These are phyloP conservation scores for Podila horticola DNA, from an alignment of 192 early-diverging fungal genomes.

Conservation along the genomic window DNA sequence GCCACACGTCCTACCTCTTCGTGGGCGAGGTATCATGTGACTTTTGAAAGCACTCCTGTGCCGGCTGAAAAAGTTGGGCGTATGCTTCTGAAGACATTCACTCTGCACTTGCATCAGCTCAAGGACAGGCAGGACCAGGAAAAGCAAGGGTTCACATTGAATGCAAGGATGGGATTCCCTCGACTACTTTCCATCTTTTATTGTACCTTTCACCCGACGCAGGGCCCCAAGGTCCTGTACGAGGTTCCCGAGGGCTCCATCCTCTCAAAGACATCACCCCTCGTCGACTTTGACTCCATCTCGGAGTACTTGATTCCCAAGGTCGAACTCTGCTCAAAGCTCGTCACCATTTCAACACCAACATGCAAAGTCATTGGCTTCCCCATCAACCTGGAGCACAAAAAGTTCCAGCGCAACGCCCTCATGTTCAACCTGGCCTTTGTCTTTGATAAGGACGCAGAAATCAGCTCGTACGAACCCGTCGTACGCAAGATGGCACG, in stretches of 20 bases:
- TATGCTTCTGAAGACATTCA: neutral
- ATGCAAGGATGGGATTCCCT: constrained; percentile 55
- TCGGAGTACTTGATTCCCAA: constrained; percentile 90
- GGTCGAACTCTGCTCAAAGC: constrained; percentile 73
- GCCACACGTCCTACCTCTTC: neutral
- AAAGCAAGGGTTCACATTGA: too few species aligned
- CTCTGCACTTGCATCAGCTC: neutral
- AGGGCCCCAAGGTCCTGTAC: constrained; percentile 80
- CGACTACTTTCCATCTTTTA: constrained; percentile 82
- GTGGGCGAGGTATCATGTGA: neutral
- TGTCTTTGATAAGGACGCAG: constrained; percentile 88
- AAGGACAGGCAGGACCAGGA: neutral
- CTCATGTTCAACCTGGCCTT: constrained; percentile 95
- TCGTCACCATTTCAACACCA: constrained; percentile 78
- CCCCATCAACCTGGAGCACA: constrained; percentile 78
- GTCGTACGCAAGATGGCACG: constrained; percentile 89
- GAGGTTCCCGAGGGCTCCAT: constrained; percentile 83
- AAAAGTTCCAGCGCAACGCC: constrained; percentile 80
- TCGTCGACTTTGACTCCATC: constrained; percentile 82
- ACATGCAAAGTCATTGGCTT: constrained; percentile 79
- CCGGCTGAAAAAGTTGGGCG: neutral
- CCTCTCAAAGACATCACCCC: constrained; percentile 52
- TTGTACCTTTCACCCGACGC: constrained; percentile 78
- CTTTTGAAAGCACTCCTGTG: neutral
- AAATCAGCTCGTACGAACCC: constrained; percentile 86